phyloP scores from a whole-genome alignment of 306 rosid species.

The Vachellia collinsii region DNA sequence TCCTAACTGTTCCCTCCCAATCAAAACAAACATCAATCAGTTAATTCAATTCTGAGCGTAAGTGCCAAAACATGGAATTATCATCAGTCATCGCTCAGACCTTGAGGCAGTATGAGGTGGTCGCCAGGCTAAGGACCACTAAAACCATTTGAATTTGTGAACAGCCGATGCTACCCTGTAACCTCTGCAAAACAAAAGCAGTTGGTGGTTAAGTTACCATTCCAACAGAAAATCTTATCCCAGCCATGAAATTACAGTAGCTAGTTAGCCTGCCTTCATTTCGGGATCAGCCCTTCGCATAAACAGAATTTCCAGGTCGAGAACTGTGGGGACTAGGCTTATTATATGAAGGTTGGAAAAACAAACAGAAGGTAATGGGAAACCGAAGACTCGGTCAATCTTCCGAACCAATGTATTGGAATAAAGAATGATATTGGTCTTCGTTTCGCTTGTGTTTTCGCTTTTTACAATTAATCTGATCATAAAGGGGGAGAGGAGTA shows the following conservation, averaged over 20 bases:
- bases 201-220: background rate
- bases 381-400: background rate
- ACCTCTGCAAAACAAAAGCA: background rate
- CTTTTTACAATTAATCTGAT: no score
- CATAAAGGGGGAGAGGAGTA: background rate
- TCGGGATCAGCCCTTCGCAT: background rate
- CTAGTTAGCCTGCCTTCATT: constrained; percentile 3
- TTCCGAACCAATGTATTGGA: background rate
- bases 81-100: constrained; percentile 27
- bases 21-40: background rate
- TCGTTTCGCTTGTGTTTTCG: background rate
- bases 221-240: background rate
- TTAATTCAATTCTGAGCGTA: background rate
- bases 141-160: constrained; percentile 35
- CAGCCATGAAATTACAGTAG: background rate
- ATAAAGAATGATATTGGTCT: background rate
- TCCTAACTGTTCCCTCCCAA: constrained; percentile 53
- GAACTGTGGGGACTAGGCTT: background rate
- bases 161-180: background rate
- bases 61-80: background rate
- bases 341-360: background rate
- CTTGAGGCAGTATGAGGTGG: constrained; percentile 52
- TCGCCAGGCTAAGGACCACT: constrained; percentile 46
- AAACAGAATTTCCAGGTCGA: background rate
- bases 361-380: background rate